Conservation (phyloP, 805 yeast species). For the Cyberlindnera xylosilytica region DNA sequence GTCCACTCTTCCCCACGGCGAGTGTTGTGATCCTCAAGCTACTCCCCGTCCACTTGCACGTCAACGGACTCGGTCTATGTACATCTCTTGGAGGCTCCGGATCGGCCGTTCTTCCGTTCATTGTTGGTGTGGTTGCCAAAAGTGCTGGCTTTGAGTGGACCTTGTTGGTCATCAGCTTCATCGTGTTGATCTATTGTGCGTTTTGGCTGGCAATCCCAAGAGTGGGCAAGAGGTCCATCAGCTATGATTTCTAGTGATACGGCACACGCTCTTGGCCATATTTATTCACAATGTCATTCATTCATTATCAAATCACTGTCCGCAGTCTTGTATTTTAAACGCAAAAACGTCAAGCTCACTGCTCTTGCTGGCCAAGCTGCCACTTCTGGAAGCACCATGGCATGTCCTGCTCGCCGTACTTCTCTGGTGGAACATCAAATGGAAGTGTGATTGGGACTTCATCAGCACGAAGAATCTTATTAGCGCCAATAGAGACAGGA, state of each 20-base stretch:
- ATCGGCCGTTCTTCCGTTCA: constrained; percentile 67
- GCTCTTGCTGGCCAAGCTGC: too few species aligned
- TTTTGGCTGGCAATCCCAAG: constrained; percentile 16
- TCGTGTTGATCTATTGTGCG: constrained; percentile 33
- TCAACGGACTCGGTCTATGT: constrained; percentile 67
- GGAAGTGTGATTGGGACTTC: constrained; percentile 43
- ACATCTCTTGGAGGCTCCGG: constrained; percentile 84
- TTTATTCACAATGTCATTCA: too few species aligned
- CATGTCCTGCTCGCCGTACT: constrained; percentile 37
- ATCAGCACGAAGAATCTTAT: constrained; percentile 8
- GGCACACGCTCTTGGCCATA: not conserved
- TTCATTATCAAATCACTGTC: too few species aligned
- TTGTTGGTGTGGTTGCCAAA: constrained; percentile 44
- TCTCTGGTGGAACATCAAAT: constrained; percentile 47
- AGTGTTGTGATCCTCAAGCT: constrained; percentile 60
- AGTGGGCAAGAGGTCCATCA: not conserved
- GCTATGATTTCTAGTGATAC: not conserved
- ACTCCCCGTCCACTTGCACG: constrained; percentile 57
- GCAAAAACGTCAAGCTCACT: too few species aligned
- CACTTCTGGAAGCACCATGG: constrained; percentile 42
- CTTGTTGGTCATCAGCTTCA: not conserved
- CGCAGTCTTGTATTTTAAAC: too few species aligned
- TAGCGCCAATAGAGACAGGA: constrained; percentile 44
- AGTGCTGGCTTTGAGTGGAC: constrained; percentile 12
- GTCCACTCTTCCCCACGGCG: constrained; percentile 73